Base-by-base conservation (phyloP, 2,329 filamentous ascomycete species). In the Aureobasidium uvarum region DNA sequence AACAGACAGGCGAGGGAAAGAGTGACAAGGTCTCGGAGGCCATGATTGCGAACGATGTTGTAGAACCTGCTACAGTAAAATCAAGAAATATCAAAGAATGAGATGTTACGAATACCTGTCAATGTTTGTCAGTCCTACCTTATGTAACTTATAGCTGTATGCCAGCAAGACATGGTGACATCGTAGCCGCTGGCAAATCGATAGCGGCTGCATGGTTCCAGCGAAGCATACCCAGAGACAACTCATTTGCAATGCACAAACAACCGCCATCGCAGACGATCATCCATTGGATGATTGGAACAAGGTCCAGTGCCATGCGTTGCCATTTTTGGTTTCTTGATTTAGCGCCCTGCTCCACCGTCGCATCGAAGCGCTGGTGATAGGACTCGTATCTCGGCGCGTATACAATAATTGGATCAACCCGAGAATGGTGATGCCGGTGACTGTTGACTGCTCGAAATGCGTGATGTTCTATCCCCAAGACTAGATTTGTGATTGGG, bases 1-100 rank as follows among this genome's bases (percentile, higher is more conserved):
- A 52, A 38, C 51, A 58, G 3, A 58, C 43, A 36, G 63, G 54
- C 23, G 63, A 59, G 3, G 63, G 63, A 45, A 65, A 65, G 36
- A 65, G 63, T 39, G 52, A 59, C 18, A 60, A 48, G 5, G 52
- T 60, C 18, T 65, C 63, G 52, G 55, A 51, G 11, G 62, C 38
- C 63, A 65, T 65, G 20, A 16, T 25, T 41, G 23, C 23, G 48
- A 20, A 43, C 18, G 2, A 1, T 7, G 28, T 23, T 28, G 48
- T 36, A 62, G 36, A 13, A 28, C 56, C 56, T 45, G 56, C 56
- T 60, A 62, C 58, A 31, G 46, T 25, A 36, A 36, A 36, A 36
- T 7, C 11, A 23, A 23, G 28, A 7, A 43, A 8, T 6, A 39
- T n/a, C 25, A 13, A 36, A 25, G 28, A 28, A 31, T 33, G 3